phyloP scores from a whole-genome alignment of 2,329 filamentous ascomycete species.

The Verticillium albo-atrum region DNA sequence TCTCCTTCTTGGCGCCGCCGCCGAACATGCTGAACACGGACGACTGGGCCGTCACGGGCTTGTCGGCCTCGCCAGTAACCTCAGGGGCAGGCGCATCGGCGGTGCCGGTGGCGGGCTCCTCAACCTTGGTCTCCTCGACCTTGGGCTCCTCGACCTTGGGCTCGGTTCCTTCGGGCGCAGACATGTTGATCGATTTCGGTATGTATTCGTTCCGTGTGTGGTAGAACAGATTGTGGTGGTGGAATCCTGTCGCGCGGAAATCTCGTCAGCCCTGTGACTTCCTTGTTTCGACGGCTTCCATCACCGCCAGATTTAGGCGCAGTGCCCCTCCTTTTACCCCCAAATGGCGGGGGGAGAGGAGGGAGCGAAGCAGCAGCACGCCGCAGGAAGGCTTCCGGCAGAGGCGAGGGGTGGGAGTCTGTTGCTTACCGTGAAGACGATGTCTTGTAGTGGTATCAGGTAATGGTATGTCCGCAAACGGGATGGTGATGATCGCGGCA shows the following conservation, averaged over 20 bases:
- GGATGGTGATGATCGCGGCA: slow-evolving; percentile 3
- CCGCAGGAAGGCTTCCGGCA: not conserved
- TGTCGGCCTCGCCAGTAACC: slow-evolving; percentile 20
- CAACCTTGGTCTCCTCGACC: slow-evolving; percentile 30
- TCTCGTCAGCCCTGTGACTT: slow-evolving; percentile 6
- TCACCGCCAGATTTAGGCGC: slow-evolving; percentile 4
- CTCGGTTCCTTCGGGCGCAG: slow-evolving; percentile 45
- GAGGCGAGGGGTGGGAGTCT: not conserved
- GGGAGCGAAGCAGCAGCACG: not conserved
- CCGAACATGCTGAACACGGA: slow-evolving; percentile 98
- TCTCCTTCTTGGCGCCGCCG: slow-evolving; percentile 94
- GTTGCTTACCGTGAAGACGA: slow-evolving; percentile 2
- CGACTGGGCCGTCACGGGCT: slow-evolving; percentile 47
- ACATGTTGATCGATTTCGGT: slow-evolving; percentile 34
- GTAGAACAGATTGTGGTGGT: not conserved
- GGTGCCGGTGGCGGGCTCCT: slow-evolving; percentile 18
- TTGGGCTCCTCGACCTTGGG: slow-evolving; percentile 50
- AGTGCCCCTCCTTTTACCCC: slow-evolving; percentile 6
- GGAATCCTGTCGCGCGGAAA: slow-evolving; percentile 2
- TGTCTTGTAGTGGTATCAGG: slow-evolving; percentile 6
- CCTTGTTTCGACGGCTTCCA: not conserved
- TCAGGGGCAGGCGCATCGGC: slow-evolving; percentile 1
- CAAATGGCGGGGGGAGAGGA: not conserved
- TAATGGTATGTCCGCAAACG: slow-evolving; percentile 9
- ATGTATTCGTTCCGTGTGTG: not conserved